These are phyloP conservation scores for Agarophyton chilense DNA, from an alignment of 23 red algal genomes.

Conservation along the genomic window DNA sequence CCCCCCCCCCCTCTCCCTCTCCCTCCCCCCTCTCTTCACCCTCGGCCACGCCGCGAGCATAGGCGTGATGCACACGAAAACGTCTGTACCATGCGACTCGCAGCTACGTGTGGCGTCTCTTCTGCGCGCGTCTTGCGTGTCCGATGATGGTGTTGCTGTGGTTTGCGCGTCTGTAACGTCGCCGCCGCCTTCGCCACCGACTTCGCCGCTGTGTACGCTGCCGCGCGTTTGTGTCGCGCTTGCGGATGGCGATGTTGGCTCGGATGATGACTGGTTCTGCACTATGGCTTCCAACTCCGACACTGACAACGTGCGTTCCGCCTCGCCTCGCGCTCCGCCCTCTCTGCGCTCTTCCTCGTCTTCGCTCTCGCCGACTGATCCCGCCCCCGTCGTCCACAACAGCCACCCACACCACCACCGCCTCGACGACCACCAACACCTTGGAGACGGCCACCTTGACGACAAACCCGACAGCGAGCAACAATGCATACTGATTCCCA, in stretches of 20 bases:
- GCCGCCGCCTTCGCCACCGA: neutral
- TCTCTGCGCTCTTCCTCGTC: no score
- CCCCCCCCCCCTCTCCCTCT: no score
- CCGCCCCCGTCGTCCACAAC: neutral
- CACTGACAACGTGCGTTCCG: neutral
- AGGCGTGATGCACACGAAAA: no score
- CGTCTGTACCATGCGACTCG: no score
- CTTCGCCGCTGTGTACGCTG: neutral
- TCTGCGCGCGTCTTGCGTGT: no score
- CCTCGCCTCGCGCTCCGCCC: neutral
- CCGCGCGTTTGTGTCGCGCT: neutral
- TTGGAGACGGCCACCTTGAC: neutral
- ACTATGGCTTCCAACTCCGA: constrained; percentile 10
- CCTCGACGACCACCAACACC: neutral
- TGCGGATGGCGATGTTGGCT: neutral
- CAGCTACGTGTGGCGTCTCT: no score
- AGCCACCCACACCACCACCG: neutral
- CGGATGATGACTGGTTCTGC: neutral
- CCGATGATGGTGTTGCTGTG: no score
- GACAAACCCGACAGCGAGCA: neutral
- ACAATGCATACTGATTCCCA: neutral
- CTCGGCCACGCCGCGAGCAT: no score
- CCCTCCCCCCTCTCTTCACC: no score
- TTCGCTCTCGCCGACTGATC: no score
- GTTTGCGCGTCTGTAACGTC: no score